phyloP scores from a whole-genome alignment of 257 asterid genomes.

The Nicotiana noctiflora region DNA sequence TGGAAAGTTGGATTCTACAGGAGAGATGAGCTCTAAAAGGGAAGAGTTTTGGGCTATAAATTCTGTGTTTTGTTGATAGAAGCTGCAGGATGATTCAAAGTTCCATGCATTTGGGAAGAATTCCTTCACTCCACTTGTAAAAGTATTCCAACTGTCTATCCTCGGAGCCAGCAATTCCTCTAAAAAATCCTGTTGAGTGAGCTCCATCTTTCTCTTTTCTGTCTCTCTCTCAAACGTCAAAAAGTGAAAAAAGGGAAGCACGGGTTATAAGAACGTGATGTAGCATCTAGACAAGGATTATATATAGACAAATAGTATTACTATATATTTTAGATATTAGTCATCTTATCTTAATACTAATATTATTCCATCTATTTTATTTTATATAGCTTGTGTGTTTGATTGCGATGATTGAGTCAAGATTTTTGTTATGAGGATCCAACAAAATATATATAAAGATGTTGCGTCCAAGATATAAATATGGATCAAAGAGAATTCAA shows the following conservation, averaged over 20 bases:
- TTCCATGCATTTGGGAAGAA: slow-evolving; percentile 39
- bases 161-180: slow-evolving; percentile 55
- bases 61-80: slow-evolving; percentile 39
- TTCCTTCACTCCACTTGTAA: slow-evolving; percentile 26
- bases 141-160: slow-evolving; percentile 36
- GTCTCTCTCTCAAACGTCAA: slow-evolving; percentile 13
- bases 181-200: slow-evolving; percentile 32
- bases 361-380: too few relatives aligned
- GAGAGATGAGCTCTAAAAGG: slow-evolving; percentile 30
- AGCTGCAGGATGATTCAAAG: slow-evolving; percentile 13
- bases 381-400: too few relatives aligned
- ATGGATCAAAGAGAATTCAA: too few relatives aligned
- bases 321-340: too few relatives aligned
- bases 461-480: too few relatives aligned
- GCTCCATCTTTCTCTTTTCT: too few relatives aligned
- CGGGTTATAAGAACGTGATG: background rate
- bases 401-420: too few relatives aligned
- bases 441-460: too few relatives aligned
- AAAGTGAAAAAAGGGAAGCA: background rate
- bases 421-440: too few relatives aligned
- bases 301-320: background rate
- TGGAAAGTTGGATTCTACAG: slow-evolving; percentile 24
- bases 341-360: too few relatives aligned
- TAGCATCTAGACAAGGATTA: slow-evolving; percentile 12
- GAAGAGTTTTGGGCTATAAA: slow-evolving; percentile 38